Evolutionary conservation across 129 eudicot species (phyloP), one percentile per base, ranked within the genome.

Genomic region (Helichrysum umbraculigerum): DNA sequence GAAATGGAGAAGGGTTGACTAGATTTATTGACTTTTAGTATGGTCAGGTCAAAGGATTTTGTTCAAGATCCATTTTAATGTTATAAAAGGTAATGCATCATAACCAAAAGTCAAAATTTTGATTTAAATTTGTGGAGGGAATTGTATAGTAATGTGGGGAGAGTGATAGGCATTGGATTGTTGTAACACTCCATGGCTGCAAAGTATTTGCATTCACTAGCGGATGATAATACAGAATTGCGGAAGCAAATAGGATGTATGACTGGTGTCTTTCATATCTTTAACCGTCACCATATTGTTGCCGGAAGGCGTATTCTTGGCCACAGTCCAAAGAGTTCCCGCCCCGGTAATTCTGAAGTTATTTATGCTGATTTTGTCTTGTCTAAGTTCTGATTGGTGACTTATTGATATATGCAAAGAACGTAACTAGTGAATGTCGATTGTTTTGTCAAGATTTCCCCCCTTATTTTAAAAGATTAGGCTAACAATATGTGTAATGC

Each of bases 221-320:
- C 91, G 39, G 96, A 93, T 79, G 98, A 88, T 6, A 93, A 90
- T 76, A 86, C 85, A 28, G 96, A 93, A 82, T 85, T 93, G 81
- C 86, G 80, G 71, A 90, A 88, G 88, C 98, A 93, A 56, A 80
- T 93, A 6, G 92, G 98, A 79, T 93, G 96, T 72, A 82, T 85
- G 87, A 88, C 86, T 19, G 97, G 97, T 28, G 87, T 90, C 14
- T 88, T 93, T 72, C 95, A 93, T 29, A 67, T 93, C 72, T 90
- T 92, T 57, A 96, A 90, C 70, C 92, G 95, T 4, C 86, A 88
- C 10, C 85, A 86, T 25, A 72, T 88, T 1, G 57, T 87, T n/a
- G 65, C 93, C 17, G 74, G 88, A 67, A 85, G 85, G 82, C 88
- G 86, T 25, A 51, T 78, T 25, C 51, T 78, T 30, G 86, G 87